Base-by-base conservation (phyloP, 1,139 yeast genomes). In the Diutina pseudorugosa region DNA sequence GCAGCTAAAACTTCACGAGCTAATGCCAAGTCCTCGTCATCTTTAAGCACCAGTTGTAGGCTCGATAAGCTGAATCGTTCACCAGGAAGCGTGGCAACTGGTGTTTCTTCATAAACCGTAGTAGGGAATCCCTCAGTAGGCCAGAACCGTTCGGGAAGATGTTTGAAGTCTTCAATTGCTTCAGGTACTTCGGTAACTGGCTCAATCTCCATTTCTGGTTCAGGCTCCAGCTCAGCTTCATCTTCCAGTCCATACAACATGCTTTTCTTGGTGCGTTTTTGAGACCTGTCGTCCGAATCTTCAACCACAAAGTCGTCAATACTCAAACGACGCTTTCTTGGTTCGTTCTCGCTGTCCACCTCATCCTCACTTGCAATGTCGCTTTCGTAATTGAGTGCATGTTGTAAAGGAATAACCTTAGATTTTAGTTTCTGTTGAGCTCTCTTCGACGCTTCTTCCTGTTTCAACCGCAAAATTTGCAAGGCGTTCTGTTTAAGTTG, bases 21-120 rank as follows among this genome's bases (percentile, higher is more conserved):
- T 19, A 83, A 62, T 30, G 62, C 64, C 55, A 82, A 68, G 65
- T 90, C 97, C 63, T 90, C 96, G 1, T 78, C 80, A 61, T 90
- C 96, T 60, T 79, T 80, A 21, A 90, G 67, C 1, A 79, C 55
- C 3, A 67, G 63, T 58, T 84, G 86, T 2, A 88, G 59, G 11
- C 72, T 72, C 16, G 70, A 72, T 49, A 88, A 61, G 52, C 79
- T 82, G 27, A 77, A 63, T 8, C 21, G 21, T 27, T 30, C 41
- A n/a, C 50, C 41, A 11, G 41, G 25, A 18, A 12, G 14, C 5
- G 36, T 30, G 11, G 30, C 47, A 6, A 20, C 25, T n/a, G 30
- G 16, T 6, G 47, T 23, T 21, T 43, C 47, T 12, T 21, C 33
- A 21, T 20, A 20, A 12, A 43, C 47, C 19, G 47, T 12, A n/a